Evolutionary conservation across 768 basidiomycete genomes (phyloP).

Genomic region (Amanita fuliginea): DNA sequence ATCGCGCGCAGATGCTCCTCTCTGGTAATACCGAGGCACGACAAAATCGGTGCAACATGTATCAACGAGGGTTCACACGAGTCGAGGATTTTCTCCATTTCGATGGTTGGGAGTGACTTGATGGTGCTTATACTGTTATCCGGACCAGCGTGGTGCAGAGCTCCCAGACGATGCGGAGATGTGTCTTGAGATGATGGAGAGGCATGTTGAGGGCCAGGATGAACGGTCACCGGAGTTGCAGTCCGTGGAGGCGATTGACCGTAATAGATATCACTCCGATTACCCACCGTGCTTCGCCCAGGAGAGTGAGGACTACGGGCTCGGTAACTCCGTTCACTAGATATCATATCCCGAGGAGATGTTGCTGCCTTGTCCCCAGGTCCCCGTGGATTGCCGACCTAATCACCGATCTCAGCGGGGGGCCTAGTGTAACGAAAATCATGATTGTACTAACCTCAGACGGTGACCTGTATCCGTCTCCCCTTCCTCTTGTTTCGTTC

Average conservation of each 20-base stretch:
- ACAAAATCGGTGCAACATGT: conserved; percentile 49
- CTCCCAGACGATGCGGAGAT: background rate
- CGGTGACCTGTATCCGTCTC: background rate
- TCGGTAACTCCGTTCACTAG: background rate
- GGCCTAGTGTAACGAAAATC: too few relatives aligned
- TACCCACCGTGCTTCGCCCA: background rate
- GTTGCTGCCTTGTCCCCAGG: background rate
- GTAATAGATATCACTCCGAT: background rate
- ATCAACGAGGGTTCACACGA: conserved; percentile 56
- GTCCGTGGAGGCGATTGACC: background rate
- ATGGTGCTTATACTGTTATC: conserved; percentile 31
- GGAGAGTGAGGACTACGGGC: background rate
- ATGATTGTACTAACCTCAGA: background rate
- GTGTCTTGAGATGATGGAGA: background rate
- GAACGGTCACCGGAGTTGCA: conserved; percentile 16
- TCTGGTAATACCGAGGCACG: conserved; percentile 44
- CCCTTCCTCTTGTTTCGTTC: background rate
- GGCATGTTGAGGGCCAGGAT: conserved; percentile 8
- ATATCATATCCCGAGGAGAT: background rate
- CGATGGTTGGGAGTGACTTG: conserved; percentile 21
- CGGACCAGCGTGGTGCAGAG: background rate
- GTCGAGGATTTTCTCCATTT: conserved; percentile 43
- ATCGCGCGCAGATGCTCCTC: conserved; percentile 57
- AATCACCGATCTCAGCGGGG: background rate
- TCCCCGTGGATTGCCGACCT: background rate